A percentile compares a stretch with the other conserved stretches of the same genome.
phyloP scores from a whole-genome alignment of 192 early-diverging fungal genomes.

The Entophlyctis helioformis region DNA sequence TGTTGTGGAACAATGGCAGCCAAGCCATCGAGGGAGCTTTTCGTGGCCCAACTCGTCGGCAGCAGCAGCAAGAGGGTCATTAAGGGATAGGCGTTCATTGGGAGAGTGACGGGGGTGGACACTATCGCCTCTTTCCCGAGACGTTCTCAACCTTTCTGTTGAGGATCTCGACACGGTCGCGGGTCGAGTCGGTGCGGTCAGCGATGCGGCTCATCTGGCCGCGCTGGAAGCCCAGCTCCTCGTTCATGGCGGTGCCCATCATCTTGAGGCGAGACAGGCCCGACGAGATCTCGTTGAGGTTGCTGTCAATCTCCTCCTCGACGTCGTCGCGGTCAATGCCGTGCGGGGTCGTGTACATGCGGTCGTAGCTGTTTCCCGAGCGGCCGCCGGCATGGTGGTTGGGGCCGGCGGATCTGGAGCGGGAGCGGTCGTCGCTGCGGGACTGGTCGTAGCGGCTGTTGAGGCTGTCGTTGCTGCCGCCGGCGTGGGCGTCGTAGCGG shows the following conservation, averaged over 20 bases:
- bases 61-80: no score
- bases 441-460: no score
- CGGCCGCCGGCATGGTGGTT: constrained; percentile 9
- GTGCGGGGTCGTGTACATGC: constrained; percentile 28
- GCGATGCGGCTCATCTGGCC: constrained; percentile 13
- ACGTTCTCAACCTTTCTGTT: constrained; percentile 8
- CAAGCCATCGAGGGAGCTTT: no score
- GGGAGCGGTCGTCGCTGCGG: background rate
- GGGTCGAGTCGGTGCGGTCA: constrained; percentile 17
- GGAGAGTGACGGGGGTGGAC: no score
- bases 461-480: no score
- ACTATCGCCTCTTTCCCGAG: no score
- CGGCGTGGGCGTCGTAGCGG: background rate
- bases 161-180: constrained; percentile 17
- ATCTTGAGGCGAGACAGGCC: constrained; percentile 29
- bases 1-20: no score
- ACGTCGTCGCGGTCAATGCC: constrained; percentile 29
- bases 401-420: background rate
- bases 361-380: background rate
- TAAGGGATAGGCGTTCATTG: no score
- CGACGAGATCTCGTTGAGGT: constrained; percentile 32
- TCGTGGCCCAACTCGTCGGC: no score
- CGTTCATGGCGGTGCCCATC: constrained; percentile 37
- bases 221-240: constrained; percentile 28
- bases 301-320: constrained; percentile 42